These are phyloP conservation scores for Trichophyton verrucosum DNA, from an alignment of 2,329 filamentous ascomycete genomes.

Conservation along the genomic window DNA sequence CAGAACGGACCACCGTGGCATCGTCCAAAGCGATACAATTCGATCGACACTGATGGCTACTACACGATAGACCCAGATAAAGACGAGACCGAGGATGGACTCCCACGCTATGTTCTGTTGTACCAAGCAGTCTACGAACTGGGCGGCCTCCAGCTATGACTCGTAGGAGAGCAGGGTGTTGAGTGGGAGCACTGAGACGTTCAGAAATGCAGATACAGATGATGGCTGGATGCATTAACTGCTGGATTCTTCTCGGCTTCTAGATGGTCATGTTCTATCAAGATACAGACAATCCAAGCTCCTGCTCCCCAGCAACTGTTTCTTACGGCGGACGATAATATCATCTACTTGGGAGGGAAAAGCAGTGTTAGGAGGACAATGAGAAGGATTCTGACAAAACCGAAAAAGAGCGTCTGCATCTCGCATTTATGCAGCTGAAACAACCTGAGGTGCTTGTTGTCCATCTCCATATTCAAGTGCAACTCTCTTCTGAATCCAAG, in stretches of 20 bases:
- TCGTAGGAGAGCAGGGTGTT: background rate
- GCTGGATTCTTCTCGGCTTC: background rate
- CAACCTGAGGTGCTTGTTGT: background rate
- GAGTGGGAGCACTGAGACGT: background rate
- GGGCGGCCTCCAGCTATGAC: background rate
- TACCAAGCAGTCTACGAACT: background rate
- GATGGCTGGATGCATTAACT: background rate
- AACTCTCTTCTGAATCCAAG: background rate
- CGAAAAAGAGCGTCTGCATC: too few relatives aligned
- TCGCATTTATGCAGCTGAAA: too few relatives aligned
- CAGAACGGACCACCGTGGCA: too few relatives aligned
- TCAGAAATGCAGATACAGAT: background rate
- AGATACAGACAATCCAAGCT: too few relatives aligned
- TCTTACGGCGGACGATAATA: too few relatives aligned
- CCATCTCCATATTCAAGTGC: slow-evolving; percentile 1
- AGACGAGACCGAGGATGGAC: background rate
- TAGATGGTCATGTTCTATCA: background rate
- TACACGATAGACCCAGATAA: background rate
- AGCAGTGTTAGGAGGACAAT: too few relatives aligned
- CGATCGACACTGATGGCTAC: background rate
- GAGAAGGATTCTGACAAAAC: too few relatives aligned
- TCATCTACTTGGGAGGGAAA: too few relatives aligned
- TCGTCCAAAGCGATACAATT: too few relatives aligned
- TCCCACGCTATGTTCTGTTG: background rate
- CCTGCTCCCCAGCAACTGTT: too few relatives aligned